Conservation (phyloP, 2,329 filamentous ascomycete genomes). For the Epichloe glyceriae region DNA sequence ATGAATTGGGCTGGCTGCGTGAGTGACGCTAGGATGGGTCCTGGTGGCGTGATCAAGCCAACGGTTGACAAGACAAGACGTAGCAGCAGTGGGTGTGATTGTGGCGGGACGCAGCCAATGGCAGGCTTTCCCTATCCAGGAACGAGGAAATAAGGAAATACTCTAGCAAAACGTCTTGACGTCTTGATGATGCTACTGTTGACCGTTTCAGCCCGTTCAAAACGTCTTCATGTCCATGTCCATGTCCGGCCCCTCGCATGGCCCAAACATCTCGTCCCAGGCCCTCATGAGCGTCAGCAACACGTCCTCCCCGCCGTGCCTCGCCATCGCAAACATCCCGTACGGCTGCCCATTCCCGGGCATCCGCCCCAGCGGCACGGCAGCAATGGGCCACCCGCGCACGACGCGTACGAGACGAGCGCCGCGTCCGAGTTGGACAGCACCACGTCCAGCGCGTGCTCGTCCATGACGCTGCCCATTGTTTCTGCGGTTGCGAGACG, state of each 20-base stretch:
- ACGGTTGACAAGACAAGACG: too few relatives aligned
- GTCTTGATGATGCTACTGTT: too few relatives aligned
- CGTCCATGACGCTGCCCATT: neutral
- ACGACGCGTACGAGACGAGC: neutral
- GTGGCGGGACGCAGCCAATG: too few relatives aligned
- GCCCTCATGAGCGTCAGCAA: slow-evolving; percentile 1
- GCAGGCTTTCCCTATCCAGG: too few relatives aligned
- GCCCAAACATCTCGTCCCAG: neutral
- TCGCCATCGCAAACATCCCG: slow-evolving; percentile 2
- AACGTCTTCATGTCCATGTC: neutral
- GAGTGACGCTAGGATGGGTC: too few relatives aligned
- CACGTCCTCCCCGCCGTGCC: neutral
- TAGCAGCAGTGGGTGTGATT: too few relatives aligned
- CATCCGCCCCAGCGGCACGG: neutral
- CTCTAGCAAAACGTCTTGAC: too few relatives aligned
- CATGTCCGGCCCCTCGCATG: too few relatives aligned
- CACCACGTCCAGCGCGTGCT: neutral
- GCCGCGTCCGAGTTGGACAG: neutral
- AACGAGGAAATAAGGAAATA: too few relatives aligned
- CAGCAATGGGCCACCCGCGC: neutral
- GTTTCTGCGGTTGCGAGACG: neutral
- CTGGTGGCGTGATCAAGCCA: neutral
- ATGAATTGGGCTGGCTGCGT: too few relatives aligned
- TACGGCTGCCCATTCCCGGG: slow-evolving; percentile 1
- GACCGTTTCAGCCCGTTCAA: too few relatives aligned